Percentiles rank a stretch among this genome's conserved stretches.
phyloP scores from a whole-genome alignment of 1,139 yeast genomes.

The Geotrichum siamense region DNA sequence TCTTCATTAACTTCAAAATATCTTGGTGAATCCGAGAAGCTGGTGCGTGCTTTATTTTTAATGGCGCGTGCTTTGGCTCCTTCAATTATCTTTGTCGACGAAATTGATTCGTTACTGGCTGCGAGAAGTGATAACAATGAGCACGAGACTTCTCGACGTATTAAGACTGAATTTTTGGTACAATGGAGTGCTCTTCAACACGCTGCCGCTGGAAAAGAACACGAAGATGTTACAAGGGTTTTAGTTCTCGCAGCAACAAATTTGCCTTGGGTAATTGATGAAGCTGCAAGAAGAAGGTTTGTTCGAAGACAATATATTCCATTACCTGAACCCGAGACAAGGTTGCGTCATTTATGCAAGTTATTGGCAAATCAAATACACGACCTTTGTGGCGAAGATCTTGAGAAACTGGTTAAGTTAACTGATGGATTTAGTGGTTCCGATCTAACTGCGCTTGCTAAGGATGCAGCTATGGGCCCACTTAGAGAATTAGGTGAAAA shows the following conservation, averaged over 20 bases:
- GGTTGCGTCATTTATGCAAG: constrained; percentile 64
- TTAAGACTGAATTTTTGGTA: constrained; percentile 87
- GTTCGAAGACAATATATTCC: constrained; percentile 93
- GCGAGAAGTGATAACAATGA: constrained; percentile 79
- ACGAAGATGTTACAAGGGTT: constrained; percentile 63
- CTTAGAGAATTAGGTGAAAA: constrained; percentile 84
- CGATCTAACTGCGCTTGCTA: constrained; percentile 90
- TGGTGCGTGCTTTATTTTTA: constrained; percentile 80
- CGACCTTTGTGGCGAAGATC: constrained; percentile 53
- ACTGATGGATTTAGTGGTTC: constrained; percentile 89
- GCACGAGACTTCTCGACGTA: constrained; percentile 83
- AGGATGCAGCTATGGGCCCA: constrained; percentile 99
- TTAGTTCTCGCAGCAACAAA: constrained; percentile 93
- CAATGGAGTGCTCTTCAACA: constrained; percentile 94
- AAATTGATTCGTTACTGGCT: constrained; percentile 84
- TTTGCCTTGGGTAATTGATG: constrained; percentile 97
- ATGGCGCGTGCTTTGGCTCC: constrained; percentile 86
- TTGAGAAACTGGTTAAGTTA: constrained; percentile 50
- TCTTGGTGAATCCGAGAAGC: constrained; percentile 89
- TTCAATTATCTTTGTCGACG: constrained; percentile 91
- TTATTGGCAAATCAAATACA: constrained; percentile 71
- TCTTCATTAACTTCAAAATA: constrained; percentile 82
- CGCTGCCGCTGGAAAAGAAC: constrained; percentile 73
- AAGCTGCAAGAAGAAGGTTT: constrained; percentile 93
- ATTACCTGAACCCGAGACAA: constrained; percentile 79